Base-by-base conservation (phyloP, 805 yeast species). In the Crinitomyces ghanaensis region DNA sequence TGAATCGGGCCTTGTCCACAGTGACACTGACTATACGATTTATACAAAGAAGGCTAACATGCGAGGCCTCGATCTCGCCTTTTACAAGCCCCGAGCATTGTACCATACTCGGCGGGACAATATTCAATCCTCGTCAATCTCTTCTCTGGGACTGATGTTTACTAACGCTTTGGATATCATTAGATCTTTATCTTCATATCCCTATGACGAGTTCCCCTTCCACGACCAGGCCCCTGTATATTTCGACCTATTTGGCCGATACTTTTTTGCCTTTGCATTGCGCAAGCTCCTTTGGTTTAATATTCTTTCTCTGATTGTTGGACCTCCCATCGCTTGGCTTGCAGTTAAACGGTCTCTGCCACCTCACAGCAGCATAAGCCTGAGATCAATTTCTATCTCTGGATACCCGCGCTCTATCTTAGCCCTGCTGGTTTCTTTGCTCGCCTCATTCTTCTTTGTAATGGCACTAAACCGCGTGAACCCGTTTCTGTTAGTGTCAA, bases 1-100 rank as follows among this genome's bases (percentile, higher is more conserved):
- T 56, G 72, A 78, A 48, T 67, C 72, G 36, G 73, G 82, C 12
- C 51, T 77, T 19, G 71, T 86, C 21, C 66, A 66, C 35, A 78
- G 93, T 43, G 88, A 84, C 55, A 86, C 96, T 1, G 96, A 86
- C 51, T 86, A 78, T 54, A 70, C 72, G 41, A 72, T 83, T 3
- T 86, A 84, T 51, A n/a, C n/a, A n/a, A 65, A 68, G 35, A 41
- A 45, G 4, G 57, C 68, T 31, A 93, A 91, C 0, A 51, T 83
- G 33, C 66, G 93, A 42, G 96, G 96, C 7, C 66, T 85, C 49
- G 96, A 86, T 56, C 70, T 86, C 45, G 95, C 95, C 1, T 86
- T 86, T 53, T 84, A 71, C 53, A 77, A 74, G 47, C 94, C 95
- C 16, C 68, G 96, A 48, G 72, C 80, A 33, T 56, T 81, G 26